Base-by-base conservation (phyloP, 2,329 filamentous ascomycete species). In the Sphaerulina musiva region DNA sequence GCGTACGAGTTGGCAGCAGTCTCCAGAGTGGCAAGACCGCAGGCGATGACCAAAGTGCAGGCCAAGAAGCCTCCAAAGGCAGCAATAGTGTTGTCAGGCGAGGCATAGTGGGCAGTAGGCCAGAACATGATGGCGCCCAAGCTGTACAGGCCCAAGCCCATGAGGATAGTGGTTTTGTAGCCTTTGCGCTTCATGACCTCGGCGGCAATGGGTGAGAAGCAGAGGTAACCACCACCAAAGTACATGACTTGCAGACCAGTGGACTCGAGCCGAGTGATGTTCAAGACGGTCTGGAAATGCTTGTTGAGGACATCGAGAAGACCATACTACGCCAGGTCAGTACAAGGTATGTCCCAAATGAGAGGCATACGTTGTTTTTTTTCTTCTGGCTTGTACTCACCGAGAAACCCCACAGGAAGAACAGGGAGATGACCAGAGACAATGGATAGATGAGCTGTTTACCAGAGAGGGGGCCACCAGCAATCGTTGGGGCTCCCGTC, bases 371-470 rank as follows among this genome's bases (percentile, higher is more conserved):
- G 10, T 14, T 39, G 44, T 17, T 17, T 17, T 17, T 17, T 17
- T 17, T 17, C 14, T 46, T 26, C 26, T 26, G 26, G 26, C 26
- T 26, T 26, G 4, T 26, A 26, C 26, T 26, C 4, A 26, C 26
- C 2, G 48, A 52, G 53, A 56, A 56, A 31, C 54, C 68, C 68
- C 69, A 71, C 51, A 71, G 67, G 69, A 76, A 77, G 70, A 77
- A 76, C 43, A 77, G 70, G 32, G 70, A 69, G 42, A 74, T 77
- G 66, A 77, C 73, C 43, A 76, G 65, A 11, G 66, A 59, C 46
- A 79, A 72, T 8, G 77, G 77, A 58, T 76, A 70, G 64, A 79
- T 75, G 50, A 78, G 72, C 68, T 71, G 68, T 54, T 71, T 66
- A 57, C 72, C 69, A 12, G 74, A 74, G 46, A 76, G 68, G 64